Base-by-base conservation (phyloP, 208 protist species). In the Leishmania martiniquensis region DNA sequence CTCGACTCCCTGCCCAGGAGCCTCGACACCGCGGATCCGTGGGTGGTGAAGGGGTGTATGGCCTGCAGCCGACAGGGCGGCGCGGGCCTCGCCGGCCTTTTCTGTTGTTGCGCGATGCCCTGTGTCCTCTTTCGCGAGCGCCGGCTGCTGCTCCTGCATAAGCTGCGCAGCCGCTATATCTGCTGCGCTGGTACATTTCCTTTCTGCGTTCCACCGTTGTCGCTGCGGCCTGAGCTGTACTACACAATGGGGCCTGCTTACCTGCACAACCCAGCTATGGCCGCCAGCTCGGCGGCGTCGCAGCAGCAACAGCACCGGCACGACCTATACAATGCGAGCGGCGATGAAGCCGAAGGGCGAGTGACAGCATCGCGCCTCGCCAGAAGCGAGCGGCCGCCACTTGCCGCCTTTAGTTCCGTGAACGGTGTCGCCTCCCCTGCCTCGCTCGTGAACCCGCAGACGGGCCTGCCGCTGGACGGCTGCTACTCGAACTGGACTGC, bases 181-280 rank as follows among this genome's bases (percentile, higher is more conserved):
- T 91, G 87, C 75, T 91, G 87, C 67, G 81, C 76, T 5, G 78
- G 78, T 7, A 77, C 83, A 65, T 77, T 91, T 22, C 77, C 84
- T 25, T 91, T 84, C 72, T 91, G 87, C 65, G 76, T 86, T 37
- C 84, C 87, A 37, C 80, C 81, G 25, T 66, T 67, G 37, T 45
- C 76, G 34, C 74, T 87, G 68, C 84, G 84, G 37, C 87, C 87
- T 20, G 87, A 91, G 84, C 71, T 91, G 63, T 91, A 91, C 82
- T 77, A 82, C 57, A 88, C 84, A 12, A 66, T 80, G 34, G 60
- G 51, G 20, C 72, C 80, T 37, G 69, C 42, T 34, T 57, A 65
- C 45, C 34, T 60, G 47, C 17, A 72, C 68, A 37, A 25, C 34
- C 17, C 62, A 7, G 39, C 44, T 7, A 0, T 47, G n/a, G 12